Conservation (phyloP, 768 basidiomycete genomes). For the Suillus subluteus region DNA sequence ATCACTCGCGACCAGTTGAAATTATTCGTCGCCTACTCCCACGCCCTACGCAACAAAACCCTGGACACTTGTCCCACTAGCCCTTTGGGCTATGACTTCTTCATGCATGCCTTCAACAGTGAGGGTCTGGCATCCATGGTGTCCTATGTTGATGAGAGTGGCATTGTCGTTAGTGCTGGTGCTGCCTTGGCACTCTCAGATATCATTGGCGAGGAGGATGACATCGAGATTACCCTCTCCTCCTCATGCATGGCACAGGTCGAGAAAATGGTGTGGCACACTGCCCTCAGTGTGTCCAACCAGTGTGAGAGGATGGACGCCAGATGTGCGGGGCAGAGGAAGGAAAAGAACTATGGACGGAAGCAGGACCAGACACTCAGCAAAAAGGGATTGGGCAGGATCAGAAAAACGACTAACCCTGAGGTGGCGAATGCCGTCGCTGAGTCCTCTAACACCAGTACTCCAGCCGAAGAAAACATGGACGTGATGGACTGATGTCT, state of each 20-base stretch:
- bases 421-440: too few species aligned
- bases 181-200: background rate
- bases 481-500: background rate
- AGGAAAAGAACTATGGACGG: background rate
- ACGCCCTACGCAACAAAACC: background rate
- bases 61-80: background rate
- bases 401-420: background rate
- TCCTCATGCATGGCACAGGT: background rate
- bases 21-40: background rate
- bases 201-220: background rate
- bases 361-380: background rate
- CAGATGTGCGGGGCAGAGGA: fast-evolving
- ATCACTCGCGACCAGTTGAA: background rate
- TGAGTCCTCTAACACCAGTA: too few species aligned
- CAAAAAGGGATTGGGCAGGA: background rate
- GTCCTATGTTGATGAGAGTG: too few species aligned
- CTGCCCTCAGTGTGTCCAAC: background rate
- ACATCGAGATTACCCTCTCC: background rate
- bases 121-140: too few species aligned
- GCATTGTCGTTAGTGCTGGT: too few species aligned
- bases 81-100: background rate
- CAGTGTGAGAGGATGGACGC: background rate
- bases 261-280: background rate
- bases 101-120: too few species aligned
- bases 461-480: fast-evolving